Base-by-base conservation (phyloP, 2,329 filamentous ascomycete genomes). In the Bipolaris bicolor region DNA sequence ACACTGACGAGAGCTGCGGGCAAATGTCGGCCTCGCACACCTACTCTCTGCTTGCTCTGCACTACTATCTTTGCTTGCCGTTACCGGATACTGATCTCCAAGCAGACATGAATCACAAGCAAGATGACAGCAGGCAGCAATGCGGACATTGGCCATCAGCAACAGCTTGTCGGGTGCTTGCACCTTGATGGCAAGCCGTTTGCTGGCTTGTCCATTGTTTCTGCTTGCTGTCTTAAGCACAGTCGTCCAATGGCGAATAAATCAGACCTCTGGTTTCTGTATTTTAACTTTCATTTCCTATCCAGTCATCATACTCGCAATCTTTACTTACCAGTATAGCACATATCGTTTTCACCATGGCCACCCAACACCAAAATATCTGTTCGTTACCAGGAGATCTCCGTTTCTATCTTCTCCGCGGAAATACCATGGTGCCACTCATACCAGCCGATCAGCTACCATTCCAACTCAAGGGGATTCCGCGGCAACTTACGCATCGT, bases 381-480 rank as follows among this genome's bases (percentile, higher is more conserved):
- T 57, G 52, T 40, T 39, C 49, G 3, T 26, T 68, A 7, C 60
- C 61, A 0, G 52, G 66, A 18, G 58, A 64, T 5, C 60, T 74
- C 24, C 65, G 68, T 13, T 78, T 73, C 64, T 79, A 76, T 63
- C 73, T 81, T 52, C 65, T 75, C 46, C 77, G 78, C 4, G 52
- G 58, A 29, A 71, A 73, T 11, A 56, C 62, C 7, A 65, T 76
- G 48, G 72, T 80, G 0, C 78, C 79, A 5, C 66, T 81, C 3
- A 67, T 81, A 13, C 76, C 79, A 16, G 73, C 70, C 5, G 79
- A 81, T 51, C 78, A 80, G 62, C 70, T 81, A 3, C 77, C 79
- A 0, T 69, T 79, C 43, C 67, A 71, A n/a, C 67, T 81, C 10
- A 64, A 70, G 29, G 76, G 74, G 7, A 61, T 79, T 6, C 75